Base-by-base conservation (phyloP, 2,329 filamentous ascomycete species). In the Trichoderma hamatum region DNA sequence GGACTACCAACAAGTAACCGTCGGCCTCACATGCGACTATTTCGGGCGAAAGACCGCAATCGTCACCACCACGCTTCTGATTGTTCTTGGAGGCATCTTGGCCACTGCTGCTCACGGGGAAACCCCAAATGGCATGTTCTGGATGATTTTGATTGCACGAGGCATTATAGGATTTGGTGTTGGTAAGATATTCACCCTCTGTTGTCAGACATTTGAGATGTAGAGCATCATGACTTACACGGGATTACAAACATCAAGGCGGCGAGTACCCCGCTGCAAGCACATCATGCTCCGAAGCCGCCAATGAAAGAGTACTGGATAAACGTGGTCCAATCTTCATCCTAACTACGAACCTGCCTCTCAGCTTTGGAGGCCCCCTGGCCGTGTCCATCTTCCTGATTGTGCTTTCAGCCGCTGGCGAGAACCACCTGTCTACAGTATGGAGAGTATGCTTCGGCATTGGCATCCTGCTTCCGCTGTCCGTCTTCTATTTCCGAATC, bases 401-500 rank as follows among this genome's bases (percentile, higher is more conserved):
- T 56, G 80, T 84, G 3, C 76, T 84, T 36, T 79, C 76, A 5
- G 78, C 79, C 4, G 78, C 75, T 64, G 79, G 76, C 16, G 74
- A 68, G 64, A 74, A 72, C 52, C 78, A 76, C 69, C 78, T 78
- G 73, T 78, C 75, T 56, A 83, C 80, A 1, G 78, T 84, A 9
- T 84, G 83, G 83, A 79, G 83, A 4, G 81, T 84, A 2, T 84
- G 83, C 72, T 84, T 84, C 67, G 83, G 80, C 6, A 82, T 85
- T 54, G 83, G 83, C 26, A 81, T 82, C 46, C 72, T 84, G 52
- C 78, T 85, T 19, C 86, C 86, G 0, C 76, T 88, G 10, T 82
- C 82, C 2, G 80, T 88, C 52, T 85, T 88, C 69, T 86, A 86
- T 74, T 86, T 88, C 70, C 84, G 86, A 16, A 75, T 88, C 51